phyloP scores from a whole-genome alignment of 176 grass and related monocot genomes.

The Triticum turgidum region DNA sequence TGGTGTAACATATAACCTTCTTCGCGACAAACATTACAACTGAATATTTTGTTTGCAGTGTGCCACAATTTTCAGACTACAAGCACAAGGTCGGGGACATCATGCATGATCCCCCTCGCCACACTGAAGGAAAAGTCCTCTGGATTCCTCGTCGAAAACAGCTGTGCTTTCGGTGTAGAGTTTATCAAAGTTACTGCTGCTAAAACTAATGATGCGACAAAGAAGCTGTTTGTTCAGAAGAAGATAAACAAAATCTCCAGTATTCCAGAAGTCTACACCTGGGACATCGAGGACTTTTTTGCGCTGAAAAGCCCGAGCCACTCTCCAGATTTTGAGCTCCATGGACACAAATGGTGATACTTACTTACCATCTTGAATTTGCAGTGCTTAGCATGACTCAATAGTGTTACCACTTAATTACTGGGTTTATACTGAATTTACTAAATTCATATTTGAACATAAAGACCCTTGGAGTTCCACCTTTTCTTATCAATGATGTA shows the following conservation, averaged over 20 bases:
- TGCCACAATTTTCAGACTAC: constrained; percentile 29
- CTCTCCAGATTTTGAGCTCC: constrained; percentile 24
- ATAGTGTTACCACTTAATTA: not conserved
- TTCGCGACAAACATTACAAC: not conserved
- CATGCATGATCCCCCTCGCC: constrained; percentile 32
- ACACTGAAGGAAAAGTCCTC: not conserved
- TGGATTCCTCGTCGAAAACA: constrained; percentile 29
- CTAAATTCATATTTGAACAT: not conserved
- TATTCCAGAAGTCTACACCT: not conserved
- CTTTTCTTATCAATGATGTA: too few relatives aligned
- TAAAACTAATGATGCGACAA: not conserved
- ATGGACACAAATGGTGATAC: constrained; percentile 33
- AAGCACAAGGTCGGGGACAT: constrained; percentile 14
- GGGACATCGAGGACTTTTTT: constrained; percentile 35
- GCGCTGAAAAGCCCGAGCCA: not conserved
- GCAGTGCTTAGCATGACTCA: not conserved
- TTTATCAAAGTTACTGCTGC: constrained; percentile 8
- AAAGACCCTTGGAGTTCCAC: not conserved
- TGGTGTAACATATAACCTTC: not conserved
- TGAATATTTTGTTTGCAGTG: constrained; percentile 26
- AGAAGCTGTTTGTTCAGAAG: constrained; percentile 28
- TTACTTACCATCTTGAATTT: not conserved
- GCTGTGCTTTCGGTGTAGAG: constrained; percentile 33
- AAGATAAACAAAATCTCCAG: constrained; percentile 12
- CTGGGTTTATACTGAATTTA: not conserved